Evolutionary conservation across 352 stramenopile genomes (phyloP), one percentile per base, ranked within the genome.

Genomic region (Phytophthora sp.): DNA sequence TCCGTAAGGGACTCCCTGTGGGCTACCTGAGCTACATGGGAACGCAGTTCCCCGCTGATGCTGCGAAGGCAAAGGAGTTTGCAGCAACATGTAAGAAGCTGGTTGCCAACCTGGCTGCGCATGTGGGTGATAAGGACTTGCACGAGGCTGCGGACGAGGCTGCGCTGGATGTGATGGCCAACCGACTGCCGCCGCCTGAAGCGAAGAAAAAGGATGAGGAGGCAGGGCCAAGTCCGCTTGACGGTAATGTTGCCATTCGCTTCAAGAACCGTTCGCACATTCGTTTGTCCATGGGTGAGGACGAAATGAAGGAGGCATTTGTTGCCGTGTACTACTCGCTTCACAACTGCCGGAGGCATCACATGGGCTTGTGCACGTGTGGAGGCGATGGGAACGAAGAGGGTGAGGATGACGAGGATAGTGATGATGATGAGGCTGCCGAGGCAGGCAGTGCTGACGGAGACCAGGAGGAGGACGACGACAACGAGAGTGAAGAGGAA

Each of bases 291-390:
- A 72, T 94, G 51, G 76, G 76, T 37, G 71, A 85, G 39, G 84
- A 92, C 30, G 79, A 87, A 12, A 44, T 59, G 27, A 81, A 87
- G 30, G 77, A 90, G 42, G 66, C 80, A 20, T 78, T 85, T 49
- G 76, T 92, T 53, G 74, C 82, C 0, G 58, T 94, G 4, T 89
- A 91, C 58, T 86, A 89, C 58, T 92, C 85, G 54, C 56, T 84
- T 32, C 54, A 75, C 45, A 96, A 96, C 60, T 96, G 87, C 56
- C 73, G 85, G 38, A 45, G 70, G 48, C 87, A 96, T 70, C 87
- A 96, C 70, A 96, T 96, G 87, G 85, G 84, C 0, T 17, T 83
- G 21, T 96, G 87, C 64, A 81, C 69, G n/a, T 95, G 87, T 34
- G 53, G 63, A 7, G 66, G 58, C 20, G 60, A 59, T n/a, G 57